Conservation (phyloP, 192 early-diverging fungal species). For the Coemansia sp. region DNA sequence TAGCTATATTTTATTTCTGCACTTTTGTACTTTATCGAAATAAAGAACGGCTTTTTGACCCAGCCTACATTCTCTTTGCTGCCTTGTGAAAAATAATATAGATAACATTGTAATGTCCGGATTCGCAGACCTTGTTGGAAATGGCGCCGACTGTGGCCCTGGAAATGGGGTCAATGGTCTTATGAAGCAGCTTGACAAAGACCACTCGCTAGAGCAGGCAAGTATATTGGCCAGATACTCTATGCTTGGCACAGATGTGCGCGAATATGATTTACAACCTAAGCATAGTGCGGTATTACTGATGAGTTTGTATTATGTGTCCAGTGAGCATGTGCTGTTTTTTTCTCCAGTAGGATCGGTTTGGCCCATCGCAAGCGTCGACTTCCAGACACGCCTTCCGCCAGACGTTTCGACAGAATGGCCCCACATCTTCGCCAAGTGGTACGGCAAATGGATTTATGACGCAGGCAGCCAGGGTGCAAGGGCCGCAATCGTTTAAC, state of each 20-base stretch:
- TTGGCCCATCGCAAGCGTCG: conserved; percentile 36
- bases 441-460: conserved; percentile 25
- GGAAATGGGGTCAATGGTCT: conserved; percentile 74
- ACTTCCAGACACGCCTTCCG: conserved; percentile 47
- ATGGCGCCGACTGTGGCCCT: conserved; percentile 74
- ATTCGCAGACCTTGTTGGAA: conserved; percentile 62
- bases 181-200: conserved; percentile 78
- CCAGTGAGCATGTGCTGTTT: neutral
- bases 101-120: conserved; percentile 48
- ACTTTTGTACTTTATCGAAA: conserved; percentile 3
- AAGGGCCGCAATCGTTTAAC: conserved; percentile 57
- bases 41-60: neutral
- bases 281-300: neutral
- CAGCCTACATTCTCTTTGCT: neutral
- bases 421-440: conserved; percentile 21
- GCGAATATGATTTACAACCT: neutral
- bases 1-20: neutral
- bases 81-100: neutral
- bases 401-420: conserved; percentile 40
- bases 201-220: conserved; percentile 81
- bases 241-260: neutral
- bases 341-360: conserved; percentile 35
- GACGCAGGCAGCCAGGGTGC: conserved; percentile 23
- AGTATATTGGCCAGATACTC: conserved; percentile 9
- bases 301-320: neutral